Conservation (phyloP, 2,329 filamentous ascomycete species). For the Macroventuria anomochaeta region DNA sequence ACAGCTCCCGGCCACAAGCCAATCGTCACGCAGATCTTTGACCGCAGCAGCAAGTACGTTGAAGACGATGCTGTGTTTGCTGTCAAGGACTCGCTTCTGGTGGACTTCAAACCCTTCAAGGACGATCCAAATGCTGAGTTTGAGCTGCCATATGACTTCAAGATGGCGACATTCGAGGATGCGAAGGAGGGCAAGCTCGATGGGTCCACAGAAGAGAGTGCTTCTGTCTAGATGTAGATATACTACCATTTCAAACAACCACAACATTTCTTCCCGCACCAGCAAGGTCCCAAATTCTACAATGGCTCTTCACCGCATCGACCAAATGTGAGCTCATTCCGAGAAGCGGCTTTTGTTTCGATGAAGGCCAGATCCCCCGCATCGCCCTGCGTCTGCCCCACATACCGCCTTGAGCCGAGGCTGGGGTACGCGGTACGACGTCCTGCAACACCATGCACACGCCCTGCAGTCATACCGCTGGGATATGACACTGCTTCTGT, state of each 20-base stretch:
- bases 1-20: constrained; percentile 67
- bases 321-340: neutral
- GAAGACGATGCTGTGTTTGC: constrained; percentile 65
- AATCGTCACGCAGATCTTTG: constrained; percentile 80
- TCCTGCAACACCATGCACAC: constrained; percentile 4
- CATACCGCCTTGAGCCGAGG: neutral
- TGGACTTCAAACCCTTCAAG: constrained; percentile 62
- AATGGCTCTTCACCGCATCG: neutral
- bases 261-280: neutral
- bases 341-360: constrained; percentile 1
- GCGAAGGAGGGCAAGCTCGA: constrained; percentile 37
- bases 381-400: neutral
- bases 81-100: constrained; percentile 64
- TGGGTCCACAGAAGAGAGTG: constrained; percentile 38
- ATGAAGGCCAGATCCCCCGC: neutral
- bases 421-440: constrained; percentile 1
- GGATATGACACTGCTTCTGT: neutral
- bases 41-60: constrained; percentile 68
- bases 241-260: neutral
- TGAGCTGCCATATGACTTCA: constrained; percentile 62
- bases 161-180: constrained; percentile 47
- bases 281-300: too few species aligned
- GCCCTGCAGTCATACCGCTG: neutral
- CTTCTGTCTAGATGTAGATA: constrained; percentile 1
- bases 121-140: constrained; percentile 60